Evolutionary conservation across 1,284 basidiomycete species (phyloP).

Genomic region (Ganoderma resinaceum): DNA sequence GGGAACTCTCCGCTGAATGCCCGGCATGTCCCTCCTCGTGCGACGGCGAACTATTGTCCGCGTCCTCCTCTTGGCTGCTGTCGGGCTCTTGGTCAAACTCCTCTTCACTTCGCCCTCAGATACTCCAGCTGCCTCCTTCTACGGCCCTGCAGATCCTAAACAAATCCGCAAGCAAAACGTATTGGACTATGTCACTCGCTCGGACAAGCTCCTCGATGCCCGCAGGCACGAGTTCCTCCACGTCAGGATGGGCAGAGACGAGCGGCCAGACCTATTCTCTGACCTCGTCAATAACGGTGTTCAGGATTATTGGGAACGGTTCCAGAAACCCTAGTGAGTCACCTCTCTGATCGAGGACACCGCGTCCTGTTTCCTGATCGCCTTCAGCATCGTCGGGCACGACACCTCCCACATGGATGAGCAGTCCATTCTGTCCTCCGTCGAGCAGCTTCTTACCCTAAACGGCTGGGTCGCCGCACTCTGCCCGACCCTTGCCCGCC

Average conservation of each 20-base stretch:
- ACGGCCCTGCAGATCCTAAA: slow-evolving; percentile 41
- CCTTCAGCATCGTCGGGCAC: slow-evolving; percentile 70
- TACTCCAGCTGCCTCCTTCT: slow-evolving; percentile 38
- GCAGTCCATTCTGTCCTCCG: slow-evolving; percentile 84
- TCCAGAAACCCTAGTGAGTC: slow-evolving; percentile 87
- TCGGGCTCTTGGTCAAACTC: slow-evolving; percentile 47
- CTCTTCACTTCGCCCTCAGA: slow-evolving; percentile 53
- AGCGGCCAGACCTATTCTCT: slow-evolving; percentile 81
- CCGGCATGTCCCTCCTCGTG: slow-evolving; percentile 41
- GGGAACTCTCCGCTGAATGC: not conserved
- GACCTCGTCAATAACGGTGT: slow-evolving; percentile 79
- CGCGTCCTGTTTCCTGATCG: not conserved
- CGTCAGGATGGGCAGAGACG: slow-evolving; percentile 83
- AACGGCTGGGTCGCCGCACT: slow-evolving; percentile 99
- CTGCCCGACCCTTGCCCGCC: slow-evolving; percentile 88
- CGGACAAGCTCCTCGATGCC: slow-evolving; percentile 87
- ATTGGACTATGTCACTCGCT: slow-evolving; percentile 82
- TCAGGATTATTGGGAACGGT: slow-evolving; percentile 89
- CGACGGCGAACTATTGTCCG: slow-evolving; percentile 47
- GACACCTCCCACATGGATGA: slow-evolving; percentile 89
- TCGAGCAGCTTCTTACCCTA: slow-evolving; percentile 89
- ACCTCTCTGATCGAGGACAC: not conserved
- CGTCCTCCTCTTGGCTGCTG: slow-evolving; percentile 40
- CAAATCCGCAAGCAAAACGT: slow-evolving; percentile 84
- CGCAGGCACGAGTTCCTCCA: slow-evolving; percentile 89